Percentiles rank a stretch among this genome's conserved stretches.
Evolutionary conservation across 2,329 filamentous ascomycete genomes (phyloP).

Genomic region (Colletotrichum euphorbiae): DNA sequence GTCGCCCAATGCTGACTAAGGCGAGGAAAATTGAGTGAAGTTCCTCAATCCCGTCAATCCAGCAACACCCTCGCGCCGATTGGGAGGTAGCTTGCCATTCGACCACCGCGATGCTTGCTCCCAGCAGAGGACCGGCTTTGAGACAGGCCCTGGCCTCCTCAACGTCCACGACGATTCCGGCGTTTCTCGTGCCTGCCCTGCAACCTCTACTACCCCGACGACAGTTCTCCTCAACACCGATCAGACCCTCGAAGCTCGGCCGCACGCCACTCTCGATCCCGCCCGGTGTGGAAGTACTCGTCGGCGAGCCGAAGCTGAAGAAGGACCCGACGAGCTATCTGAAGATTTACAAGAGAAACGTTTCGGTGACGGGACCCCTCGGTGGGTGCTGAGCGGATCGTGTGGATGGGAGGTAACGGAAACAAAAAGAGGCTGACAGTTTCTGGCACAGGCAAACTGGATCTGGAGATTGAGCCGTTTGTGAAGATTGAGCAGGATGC

Average conservation of each 20-base stretch:
- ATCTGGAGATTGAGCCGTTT: conserved; percentile 83
- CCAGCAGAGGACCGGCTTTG: conserved; percentile 70
- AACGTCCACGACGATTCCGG: conserved; percentile 68
- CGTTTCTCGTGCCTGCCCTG: conserved; percentile 80
- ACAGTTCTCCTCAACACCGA: conserved; percentile 78
- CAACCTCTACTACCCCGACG: conserved; percentile 58
- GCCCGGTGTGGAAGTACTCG: conserved; percentile 81
- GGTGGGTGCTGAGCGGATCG: conserved; percentile 63
- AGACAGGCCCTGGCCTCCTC: conserved; percentile 65
- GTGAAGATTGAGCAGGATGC: conserved; percentile 77
- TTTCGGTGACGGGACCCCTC: conserved; percentile 84
- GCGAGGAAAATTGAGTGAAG: conserved; percentile 45
- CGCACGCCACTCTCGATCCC: conserved; percentile 83
- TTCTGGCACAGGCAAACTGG: conserved; percentile 72
- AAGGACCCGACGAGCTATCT: conserved; percentile 70
- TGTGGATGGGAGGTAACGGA: not conserved
- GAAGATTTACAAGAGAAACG: conserved; percentile 71
- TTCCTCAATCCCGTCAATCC: conserved; percentile 8
- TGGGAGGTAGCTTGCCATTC: conserved; percentile 45
- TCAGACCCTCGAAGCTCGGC: conserved; percentile 84
- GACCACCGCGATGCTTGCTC: conserved; percentile 70
- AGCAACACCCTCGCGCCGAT: conserved; percentile 11
- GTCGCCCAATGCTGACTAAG: conserved; percentile 47
- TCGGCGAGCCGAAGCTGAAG: conserved; percentile 70
- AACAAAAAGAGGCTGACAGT: conserved; percentile 10